Conservation (phyloP, 495 filamentous ascomycete genomes). For the Neurospora sp. region DNA sequence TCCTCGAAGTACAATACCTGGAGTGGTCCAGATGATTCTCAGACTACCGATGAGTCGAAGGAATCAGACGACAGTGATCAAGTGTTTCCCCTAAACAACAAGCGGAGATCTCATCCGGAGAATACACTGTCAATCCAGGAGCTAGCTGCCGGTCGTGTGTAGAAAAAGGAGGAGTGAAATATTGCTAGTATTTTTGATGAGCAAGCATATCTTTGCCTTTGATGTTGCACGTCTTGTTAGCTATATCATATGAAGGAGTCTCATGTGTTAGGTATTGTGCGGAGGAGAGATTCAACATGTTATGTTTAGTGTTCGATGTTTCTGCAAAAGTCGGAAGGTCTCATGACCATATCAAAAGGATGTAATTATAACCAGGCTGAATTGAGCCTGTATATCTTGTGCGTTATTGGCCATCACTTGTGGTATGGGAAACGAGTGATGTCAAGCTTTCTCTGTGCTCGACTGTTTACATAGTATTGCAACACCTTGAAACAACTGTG, state of each 20-base stretch:
- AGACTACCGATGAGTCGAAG: neutral
- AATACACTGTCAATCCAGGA: neutral
- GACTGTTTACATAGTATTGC: neutral
- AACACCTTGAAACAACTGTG: neutral
- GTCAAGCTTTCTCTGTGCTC: neutral
- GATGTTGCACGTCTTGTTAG: neutral
- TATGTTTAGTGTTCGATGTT: neutral
- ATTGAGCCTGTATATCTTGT: neutral
- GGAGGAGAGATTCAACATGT: neutral
- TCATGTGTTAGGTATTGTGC: neutral
- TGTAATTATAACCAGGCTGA: neutral
- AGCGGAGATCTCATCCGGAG: neutral
- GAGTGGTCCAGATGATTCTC: neutral
- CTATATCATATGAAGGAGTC: neutral
- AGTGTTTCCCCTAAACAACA: neutral
- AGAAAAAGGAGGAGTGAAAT: neutral
- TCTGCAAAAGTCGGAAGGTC: neutral
- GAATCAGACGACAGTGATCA: neutral
- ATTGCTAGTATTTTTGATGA: neutral
- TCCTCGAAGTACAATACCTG: neutral
- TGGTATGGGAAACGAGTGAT: neutral
- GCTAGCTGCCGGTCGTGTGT: neutral
- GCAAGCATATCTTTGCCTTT: neutral
- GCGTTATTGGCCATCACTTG: neutral
- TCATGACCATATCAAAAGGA: neutral